phyloP scores from a whole-genome alignment of 495 filamentous ascomycete genomes.

The Thermothielavioides terrestris region DNA sequence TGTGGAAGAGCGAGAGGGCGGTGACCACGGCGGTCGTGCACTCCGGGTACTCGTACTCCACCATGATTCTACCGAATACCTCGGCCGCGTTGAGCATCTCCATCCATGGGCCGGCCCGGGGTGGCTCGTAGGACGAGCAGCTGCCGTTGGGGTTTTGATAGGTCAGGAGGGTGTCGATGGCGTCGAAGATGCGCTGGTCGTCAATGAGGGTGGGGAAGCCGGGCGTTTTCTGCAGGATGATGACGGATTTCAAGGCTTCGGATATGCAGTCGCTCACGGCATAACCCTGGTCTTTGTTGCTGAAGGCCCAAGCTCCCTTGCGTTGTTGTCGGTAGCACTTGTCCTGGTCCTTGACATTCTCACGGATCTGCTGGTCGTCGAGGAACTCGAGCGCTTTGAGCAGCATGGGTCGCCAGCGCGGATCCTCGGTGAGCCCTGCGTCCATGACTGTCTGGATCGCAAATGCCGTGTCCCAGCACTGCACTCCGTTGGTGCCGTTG shows the following conservation, averaged over 20 bases:
- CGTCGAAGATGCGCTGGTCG: conserved; percentile 67
- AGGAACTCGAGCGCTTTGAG: conserved; percentile 76
- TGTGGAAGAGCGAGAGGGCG: conserved; percentile 70
- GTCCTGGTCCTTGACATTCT: conserved; percentile 68
- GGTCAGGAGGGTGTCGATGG: conserved; percentile 80
- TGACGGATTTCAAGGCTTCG: conserved; percentile 78
- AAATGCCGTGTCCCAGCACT: conserved; percentile 93
- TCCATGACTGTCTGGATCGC: conserved; percentile 72
- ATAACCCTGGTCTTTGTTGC: conserved; percentile 84
- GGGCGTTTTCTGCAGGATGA: conserved; percentile 73
- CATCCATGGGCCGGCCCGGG: conserved; percentile 63
- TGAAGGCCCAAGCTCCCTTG: conserved; percentile 94
- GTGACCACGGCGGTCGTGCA: conserved; percentile 96
- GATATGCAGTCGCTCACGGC: conserved; percentile 91
- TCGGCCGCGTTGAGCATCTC: conserved; percentile 91
- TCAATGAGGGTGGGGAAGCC: conserved; percentile 69
- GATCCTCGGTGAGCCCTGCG: conserved; percentile 66
- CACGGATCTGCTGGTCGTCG: conserved; percentile 83
- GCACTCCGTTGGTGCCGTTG: conserved; percentile 95
- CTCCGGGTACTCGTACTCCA: conserved; percentile 95
- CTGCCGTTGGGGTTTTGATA: conserved; percentile 88
- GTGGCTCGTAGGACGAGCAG: conserved; percentile 83
- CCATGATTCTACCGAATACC: conserved; percentile 95
- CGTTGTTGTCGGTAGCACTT: conserved; percentile 84
- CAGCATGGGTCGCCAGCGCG: conserved; percentile 76